phyloP scores from a whole-genome alignment of 2,329 filamentous ascomycete species.

The Calycina herbarum region DNA sequence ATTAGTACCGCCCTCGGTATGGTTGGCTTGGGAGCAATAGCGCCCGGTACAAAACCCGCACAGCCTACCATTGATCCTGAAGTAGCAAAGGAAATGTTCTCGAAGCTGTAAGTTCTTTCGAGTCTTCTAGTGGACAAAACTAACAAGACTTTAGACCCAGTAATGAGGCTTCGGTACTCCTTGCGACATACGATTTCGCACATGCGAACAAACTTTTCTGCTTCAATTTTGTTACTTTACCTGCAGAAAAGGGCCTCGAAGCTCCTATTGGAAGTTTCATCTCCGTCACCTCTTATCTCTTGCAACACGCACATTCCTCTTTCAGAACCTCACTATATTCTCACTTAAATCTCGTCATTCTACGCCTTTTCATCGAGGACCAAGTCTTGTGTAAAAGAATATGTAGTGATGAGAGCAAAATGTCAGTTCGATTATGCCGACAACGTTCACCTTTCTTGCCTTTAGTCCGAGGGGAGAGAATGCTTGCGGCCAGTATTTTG shows the following conservation, averaged over 20 bases:
- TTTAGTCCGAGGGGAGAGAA: conserved; percentile 67
- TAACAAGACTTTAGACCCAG: conserved; percentile 60
- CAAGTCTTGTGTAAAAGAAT: conserved; percentile 77
- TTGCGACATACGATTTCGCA: conserved; percentile 89
- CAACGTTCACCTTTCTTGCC: conserved; percentile 87
- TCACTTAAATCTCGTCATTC: conserved; percentile 78
- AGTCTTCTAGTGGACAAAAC: background rate
- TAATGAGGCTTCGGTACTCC: conserved; percentile 73
- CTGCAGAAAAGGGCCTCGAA: conserved; percentile 64
- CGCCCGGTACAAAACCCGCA: conserved; percentile 65
- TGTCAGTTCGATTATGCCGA: conserved; percentile 78
- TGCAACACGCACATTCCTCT: conserved; percentile 90
- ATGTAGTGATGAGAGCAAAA: conserved; percentile 75
- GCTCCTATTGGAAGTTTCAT: conserved; percentile 79
- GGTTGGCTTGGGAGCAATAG: conserved; percentile 78
- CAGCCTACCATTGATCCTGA: conserved; percentile 69
- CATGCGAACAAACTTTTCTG: conserved; percentile 96
- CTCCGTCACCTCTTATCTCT: conserved; percentile 86
- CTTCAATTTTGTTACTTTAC: conserved; percentile 71
- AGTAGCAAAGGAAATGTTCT: conserved; percentile 79
- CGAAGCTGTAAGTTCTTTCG: conserved; percentile 62
- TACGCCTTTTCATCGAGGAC: conserved; percentile 87
- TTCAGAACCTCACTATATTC: conserved; percentile 77
- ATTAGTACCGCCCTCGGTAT: conserved; percentile 77
- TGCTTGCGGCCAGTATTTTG: conserved; percentile 73